Base-by-base conservation (phyloP, 1,139 yeast genomes). In the Protomyces inouyei region DNA sequence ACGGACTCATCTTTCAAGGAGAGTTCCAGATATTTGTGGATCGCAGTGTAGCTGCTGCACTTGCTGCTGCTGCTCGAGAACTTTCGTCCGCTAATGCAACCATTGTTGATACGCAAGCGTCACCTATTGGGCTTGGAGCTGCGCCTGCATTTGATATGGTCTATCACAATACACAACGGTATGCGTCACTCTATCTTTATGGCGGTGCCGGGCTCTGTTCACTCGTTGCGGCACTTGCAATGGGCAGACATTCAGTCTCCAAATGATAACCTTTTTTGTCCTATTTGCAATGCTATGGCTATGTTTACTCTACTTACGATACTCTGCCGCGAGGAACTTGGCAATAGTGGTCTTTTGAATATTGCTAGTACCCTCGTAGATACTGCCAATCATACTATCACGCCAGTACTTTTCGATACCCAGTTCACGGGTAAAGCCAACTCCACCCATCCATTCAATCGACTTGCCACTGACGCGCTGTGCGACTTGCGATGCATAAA, bases 391-490 rank as follows among this genome's bases (percentile, higher is more conserved):
- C 77, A 78, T 78, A 37, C 81, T 71, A 66, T 78, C 81, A 57
- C 81, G 73, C 72, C 74, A 78, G 70, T 76, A 78, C 74, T 78
- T 78, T 71, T 78, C 81, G 46, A 77, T 71, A 12, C 70, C 69
- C 66, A 77, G 79, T 45, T 78, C 81, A 51, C 81, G 73, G 35
- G 81, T 78, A 72, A 78, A 78, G 21, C 81, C 81, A 23, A 78
- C 80, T 38, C 81, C 81, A 25, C 81, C 81, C 80, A 78, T 77
- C 79, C 81, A 79, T 68, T 78, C 81, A 23, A 78, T 78, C 16
- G 81, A 80, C 63, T 73, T 71, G 21, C 79, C 75, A 23, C 80
- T 73, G 6, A 77, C 75, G 66, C 72, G 72, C 57, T 76, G 79
- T 4, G 81, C 81, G 36, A 77, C 75, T 67, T 76, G 78, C 9